phyloP scores from a whole-genome alignment of 495 filamentous ascomycete genomes.

The Thermothielavioides terrestris region DNA sequence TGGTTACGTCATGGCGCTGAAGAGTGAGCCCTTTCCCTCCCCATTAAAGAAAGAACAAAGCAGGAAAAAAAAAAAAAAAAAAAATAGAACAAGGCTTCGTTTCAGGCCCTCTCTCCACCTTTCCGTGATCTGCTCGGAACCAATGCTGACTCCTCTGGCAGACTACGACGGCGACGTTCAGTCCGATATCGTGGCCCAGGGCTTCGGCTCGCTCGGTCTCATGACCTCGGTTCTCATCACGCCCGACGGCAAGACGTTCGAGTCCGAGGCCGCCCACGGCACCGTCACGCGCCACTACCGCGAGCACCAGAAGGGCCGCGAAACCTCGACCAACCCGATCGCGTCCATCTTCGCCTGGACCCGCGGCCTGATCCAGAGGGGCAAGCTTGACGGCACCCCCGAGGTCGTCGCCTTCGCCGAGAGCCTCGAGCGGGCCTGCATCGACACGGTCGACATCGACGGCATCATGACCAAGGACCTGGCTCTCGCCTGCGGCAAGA shows the following conservation, averaged over 20 bases:
- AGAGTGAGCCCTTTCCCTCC: constrained; percentile 54
- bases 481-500: constrained; percentile 82
- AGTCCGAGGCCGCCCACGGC: constrained; percentile 95
- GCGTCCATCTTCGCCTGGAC: constrained; percentile 99
- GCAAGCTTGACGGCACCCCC: constrained; percentile 79
- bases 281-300: constrained; percentile 98
- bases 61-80: not conserved
- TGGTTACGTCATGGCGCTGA: constrained; percentile 93
- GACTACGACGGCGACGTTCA: constrained; percentile 99
- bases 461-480: constrained; percentile 99
- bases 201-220: constrained; percentile 93
- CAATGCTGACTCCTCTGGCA: constrained; percentile 19
- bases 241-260: constrained; percentile 89
- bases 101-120: too few species aligned
- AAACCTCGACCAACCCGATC: constrained; percentile 98
- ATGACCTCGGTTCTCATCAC: constrained; percentile 98
- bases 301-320: constrained; percentile 92
- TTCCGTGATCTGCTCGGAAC: too few species aligned
- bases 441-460: constrained; percentile 86
- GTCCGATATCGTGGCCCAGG: constrained; percentile 96
- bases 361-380: constrained; percentile 84
- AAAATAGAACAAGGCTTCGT: too few species aligned
- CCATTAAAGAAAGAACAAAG: too few species aligned
- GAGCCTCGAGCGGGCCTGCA: constrained; percentile 83
- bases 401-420: constrained; percentile 86